phyloP scores from a whole-genome alignment of 1,284 basidiomycete genomes.

The Entoloma clypeatum region DNA sequence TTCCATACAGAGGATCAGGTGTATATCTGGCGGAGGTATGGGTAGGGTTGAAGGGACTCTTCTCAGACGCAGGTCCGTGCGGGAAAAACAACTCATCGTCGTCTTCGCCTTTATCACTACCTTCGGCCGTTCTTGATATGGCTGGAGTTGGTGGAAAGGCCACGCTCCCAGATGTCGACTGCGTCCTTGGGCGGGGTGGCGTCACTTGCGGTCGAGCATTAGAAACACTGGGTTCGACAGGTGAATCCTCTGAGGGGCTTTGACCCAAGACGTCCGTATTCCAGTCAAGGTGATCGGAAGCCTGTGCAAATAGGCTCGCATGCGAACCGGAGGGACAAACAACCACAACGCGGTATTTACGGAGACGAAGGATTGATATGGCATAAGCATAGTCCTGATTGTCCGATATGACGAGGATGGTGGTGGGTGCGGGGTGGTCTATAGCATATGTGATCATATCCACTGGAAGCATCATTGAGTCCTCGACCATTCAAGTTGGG shows the following conservation, averaged over 20 bases:
- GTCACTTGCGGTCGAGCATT: conserved; percentile 4
- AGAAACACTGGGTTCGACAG: neutral
- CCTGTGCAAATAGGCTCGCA: conserved; percentile 46
- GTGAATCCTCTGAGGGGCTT: neutral
- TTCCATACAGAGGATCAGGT: conserved; percentile 7
- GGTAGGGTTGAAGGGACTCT: no score
- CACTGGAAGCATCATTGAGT: conserved; percentile 19
- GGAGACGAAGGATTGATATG: conserved; percentile 43
- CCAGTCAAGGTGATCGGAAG: conserved; percentile 53
- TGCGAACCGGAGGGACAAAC: conserved; percentile 37
- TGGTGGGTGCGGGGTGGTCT: conserved; percentile 44
- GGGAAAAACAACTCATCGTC: conserved; percentile 4
- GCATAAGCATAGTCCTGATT: conserved; percentile 52
- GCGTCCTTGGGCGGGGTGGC: conserved; percentile 7
- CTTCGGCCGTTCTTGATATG: conserved; percentile 9
- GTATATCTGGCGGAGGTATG: neutral
- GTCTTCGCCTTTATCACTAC: conserved; percentile 3
- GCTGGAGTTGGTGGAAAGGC: conserved; percentile 8
- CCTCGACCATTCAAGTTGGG: neutral
- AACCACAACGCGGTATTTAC: conserved; percentile 45
- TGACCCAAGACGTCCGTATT: conserved; percentile 36
- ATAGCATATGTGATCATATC: conserved; percentile 54
- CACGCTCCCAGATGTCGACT: conserved; percentile 7
- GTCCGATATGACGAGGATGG: conserved; percentile 47
- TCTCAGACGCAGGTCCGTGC: conserved; percentile 2